Base-by-base conservation (phyloP, 257 asterid species). In the Petrea volubilis region DNA sequence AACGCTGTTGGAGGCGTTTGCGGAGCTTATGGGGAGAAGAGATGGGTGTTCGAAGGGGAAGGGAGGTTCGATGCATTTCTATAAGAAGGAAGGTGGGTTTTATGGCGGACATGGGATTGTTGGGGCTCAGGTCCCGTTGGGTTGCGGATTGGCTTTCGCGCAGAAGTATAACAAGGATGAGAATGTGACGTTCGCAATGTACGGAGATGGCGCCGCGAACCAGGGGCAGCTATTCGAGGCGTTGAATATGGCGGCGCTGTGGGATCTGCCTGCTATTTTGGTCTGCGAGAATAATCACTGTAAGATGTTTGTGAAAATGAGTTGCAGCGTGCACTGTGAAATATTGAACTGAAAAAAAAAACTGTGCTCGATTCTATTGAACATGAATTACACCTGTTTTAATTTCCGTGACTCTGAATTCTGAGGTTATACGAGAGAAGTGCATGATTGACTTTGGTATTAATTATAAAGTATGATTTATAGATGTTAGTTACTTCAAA, bases 231-330 rank as follows among this genome's bases (percentile, higher is more conserved):
- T 94, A 81, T 94, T 94, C 66, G 99, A 94, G 87, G 99, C 99
- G 50, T 68, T 94, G 85, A 94, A 94, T 70, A 94, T 94, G 93
- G 91, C 99, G 5, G 99, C 99, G 12, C 84, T 94, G 50, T 88
- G 96, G 98, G 97, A 91, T 86, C 90, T 94, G 66, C 98, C 99
- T 10, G 99, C 96, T 0, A 94, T 94, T 73, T 75, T 94, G 76
- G 97, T 94, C 74, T 94, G 99, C 86, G 99, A 94, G 87, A 94
- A 94, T 73, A 94, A 94, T 68, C 99, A 94, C 81, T 94, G 99
- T 94, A 84, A 84, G 96, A 36, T 71, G 27, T 61, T 13, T 15
- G n/a, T n/a, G n/a, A 49, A 27, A 67, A 50, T 72, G 25, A 18
- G 10, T 25, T 62, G 52, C 40, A 36, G 63, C n/a, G 58, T 29